Conservation (phyloP, 2,329 filamentous ascomycete species). For the Aspergillus novoparasiticus region DNA sequence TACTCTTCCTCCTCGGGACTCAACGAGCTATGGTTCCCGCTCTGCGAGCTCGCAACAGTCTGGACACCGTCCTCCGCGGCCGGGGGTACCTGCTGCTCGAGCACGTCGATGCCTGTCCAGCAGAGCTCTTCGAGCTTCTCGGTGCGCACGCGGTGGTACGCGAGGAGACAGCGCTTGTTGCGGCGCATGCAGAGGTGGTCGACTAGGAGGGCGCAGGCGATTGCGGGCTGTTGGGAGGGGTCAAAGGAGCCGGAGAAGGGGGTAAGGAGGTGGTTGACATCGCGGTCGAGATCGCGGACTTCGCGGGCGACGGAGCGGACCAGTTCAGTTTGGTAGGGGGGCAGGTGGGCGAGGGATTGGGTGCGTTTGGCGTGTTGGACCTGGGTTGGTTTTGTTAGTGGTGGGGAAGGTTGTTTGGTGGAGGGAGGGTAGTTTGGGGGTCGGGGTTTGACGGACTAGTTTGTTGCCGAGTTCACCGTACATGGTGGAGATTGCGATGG, state of each 20-base stretch:
- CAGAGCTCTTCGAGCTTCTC: conserved; percentile 93
- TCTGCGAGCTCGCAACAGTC: conserved; percentile 47
- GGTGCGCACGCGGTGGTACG: conserved; percentile 87
- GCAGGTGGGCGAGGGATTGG: conserved; percentile 80
- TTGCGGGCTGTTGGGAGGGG: conserved; percentile 77
- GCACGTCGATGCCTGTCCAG: conserved; percentile 84
- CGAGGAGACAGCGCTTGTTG: conserved; percentile 92
- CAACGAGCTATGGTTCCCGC: conserved; percentile 66
- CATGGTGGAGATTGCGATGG: conserved; percentile 54
- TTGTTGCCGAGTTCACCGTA: conserved; percentile 88
- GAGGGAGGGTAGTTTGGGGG: background rate
- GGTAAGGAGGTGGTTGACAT: conserved; percentile 76
- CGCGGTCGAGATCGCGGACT: conserved; percentile 88
- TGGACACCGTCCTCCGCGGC: conserved; percentile 42
- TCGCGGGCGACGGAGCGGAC: conserved; percentile 86
- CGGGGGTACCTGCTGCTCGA: conserved; percentile 66
- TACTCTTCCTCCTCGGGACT: conserved; percentile 98
- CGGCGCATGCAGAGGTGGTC: conserved; percentile 93
- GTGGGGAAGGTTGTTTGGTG: background rate
- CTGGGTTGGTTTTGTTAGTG: conserved; percentile 34
- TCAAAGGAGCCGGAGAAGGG: conserved; percentile 86
- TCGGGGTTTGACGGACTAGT: conserved; percentile 58
- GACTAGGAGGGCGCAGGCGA: conserved; percentile 85
- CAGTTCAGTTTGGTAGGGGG: conserved; percentile 88
- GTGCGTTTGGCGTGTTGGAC: conserved; percentile 96